Percentiles rank a stretch among this genome's conserved stretches.
Evolutionary conservation across 164 flowering plant genomes (phyloP).

Genomic region (Stephania cephalantha): DNA sequence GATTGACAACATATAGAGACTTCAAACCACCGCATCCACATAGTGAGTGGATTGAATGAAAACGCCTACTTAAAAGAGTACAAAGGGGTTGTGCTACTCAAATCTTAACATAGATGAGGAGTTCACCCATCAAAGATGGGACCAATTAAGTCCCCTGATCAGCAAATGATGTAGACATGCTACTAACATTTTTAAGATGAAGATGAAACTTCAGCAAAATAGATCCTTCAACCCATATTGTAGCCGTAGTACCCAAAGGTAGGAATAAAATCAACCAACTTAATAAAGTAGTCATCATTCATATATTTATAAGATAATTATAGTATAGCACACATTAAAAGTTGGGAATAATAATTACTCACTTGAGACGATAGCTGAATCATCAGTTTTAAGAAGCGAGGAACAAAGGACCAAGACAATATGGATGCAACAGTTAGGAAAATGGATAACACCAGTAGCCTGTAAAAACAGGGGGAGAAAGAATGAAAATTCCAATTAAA

Average conservation of each 20-base stretch:
- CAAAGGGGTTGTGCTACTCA: background rate
- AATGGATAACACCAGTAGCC: slow-evolving; percentile 67
- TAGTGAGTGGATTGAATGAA: too few species aligned
- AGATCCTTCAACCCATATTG: background rate
- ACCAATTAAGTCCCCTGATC: background rate
- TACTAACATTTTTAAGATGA: background rate
- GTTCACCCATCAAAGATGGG: background rate
- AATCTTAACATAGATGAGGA: background rate
- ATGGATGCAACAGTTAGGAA: slow-evolving; percentile 62
- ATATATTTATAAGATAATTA: background rate
- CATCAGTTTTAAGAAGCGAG: slow-evolving; percentile 90
- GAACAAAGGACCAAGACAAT: slow-evolving; percentile 89
- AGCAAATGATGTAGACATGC: background rate
- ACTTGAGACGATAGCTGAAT: slow-evolving; percentile 83
- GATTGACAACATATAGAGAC: too few species aligned
- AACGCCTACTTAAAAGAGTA: background rate
- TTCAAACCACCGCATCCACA: too few species aligned
- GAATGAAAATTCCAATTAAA: background rate
- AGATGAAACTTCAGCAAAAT: background rate
- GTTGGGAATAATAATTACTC: slow-evolving; percentile 21
- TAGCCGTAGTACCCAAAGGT: background rate
- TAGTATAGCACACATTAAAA: background rate
- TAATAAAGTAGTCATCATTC: background rate
- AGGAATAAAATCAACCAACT: background rate
- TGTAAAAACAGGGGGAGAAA: slow-evolving; percentile 22